phyloP scores from a whole-genome alignment of 2,329 filamentous ascomycete species.

The Scedosporium apiospermum region DNA sequence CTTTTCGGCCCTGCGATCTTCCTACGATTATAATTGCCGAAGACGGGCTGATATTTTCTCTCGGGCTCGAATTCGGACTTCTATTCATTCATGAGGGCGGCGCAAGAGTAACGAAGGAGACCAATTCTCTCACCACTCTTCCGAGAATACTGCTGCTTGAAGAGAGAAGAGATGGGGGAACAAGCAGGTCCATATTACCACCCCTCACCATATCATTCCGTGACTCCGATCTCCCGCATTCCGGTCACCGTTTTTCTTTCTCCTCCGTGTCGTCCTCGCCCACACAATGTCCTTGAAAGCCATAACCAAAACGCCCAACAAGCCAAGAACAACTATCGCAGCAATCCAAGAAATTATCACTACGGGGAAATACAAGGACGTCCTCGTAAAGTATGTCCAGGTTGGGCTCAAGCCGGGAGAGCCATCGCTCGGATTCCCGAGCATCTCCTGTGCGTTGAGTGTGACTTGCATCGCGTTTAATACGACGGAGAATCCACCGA shows the following conservation, averaged over 20 bases:
- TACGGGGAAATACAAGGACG: constrained; percentile 5
- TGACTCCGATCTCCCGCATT: not conserved
- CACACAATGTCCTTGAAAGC: not conserved
- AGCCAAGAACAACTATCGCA: not conserved
- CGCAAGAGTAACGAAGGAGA: too few species aligned
- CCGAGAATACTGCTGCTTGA: too few species aligned
- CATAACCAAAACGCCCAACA: not conserved
- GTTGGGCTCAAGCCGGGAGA: not conserved
- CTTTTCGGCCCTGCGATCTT: too few species aligned
- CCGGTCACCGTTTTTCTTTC: not conserved
- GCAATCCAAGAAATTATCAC: not conserved
- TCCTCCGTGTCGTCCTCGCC: not conserved
- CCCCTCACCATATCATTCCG: constrained; percentile 3
- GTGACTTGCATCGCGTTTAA: constrained; percentile 5
- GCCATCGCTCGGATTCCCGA: not conserved
- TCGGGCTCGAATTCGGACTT: too few species aligned
- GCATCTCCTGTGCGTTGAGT: constrained; percentile 3
- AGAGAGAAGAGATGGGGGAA: too few species aligned
- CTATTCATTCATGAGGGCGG: too few species aligned
- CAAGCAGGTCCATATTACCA: too few species aligned
- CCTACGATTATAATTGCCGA: too few species aligned
- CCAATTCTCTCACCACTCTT: too few species aligned
- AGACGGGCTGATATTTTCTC: too few species aligned
- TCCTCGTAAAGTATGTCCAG: not conserved
- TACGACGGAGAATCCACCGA: constrained; percentile 2